Evolutionary conservation across 2,329 filamentous ascomycete species (phyloP).

Genomic region (Colletotrichum sp.): DNA sequence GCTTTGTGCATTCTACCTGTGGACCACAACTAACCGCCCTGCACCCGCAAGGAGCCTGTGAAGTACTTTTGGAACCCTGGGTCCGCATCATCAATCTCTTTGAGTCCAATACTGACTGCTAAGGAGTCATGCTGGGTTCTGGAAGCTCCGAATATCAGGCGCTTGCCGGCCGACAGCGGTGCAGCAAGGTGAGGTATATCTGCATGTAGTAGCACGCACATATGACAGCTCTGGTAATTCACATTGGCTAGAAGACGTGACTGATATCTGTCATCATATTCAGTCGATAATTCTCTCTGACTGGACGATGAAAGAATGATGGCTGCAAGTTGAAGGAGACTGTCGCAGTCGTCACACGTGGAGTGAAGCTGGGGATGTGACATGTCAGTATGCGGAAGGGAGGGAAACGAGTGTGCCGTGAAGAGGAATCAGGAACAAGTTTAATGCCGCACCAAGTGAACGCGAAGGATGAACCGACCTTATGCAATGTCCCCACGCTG

Average conservation of each 20-base stretch:
- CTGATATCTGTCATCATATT: background rate
- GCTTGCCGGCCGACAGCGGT: background rate
- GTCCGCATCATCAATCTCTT: background rate
- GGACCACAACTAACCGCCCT: background rate
- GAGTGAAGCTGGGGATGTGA: background rate
- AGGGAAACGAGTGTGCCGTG: background rate
- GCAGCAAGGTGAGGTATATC: background rate
- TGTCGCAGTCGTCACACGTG: background rate
- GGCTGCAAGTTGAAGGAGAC: background rate
- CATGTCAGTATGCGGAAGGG: background rate
- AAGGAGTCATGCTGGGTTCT: background rate
- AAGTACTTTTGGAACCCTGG: background rate
- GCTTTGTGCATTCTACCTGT: background rate
- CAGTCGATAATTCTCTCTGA: background rate
- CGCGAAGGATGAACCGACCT: background rate
- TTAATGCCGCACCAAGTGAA: background rate
- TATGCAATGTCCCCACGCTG: background rate
- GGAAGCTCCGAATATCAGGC: background rate
- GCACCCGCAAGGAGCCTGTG: background rate
- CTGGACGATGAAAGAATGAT: background rate
- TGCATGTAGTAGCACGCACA: background rate
- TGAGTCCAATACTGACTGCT: background rate
- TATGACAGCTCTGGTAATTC: background rate
- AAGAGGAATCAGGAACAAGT: background rate
- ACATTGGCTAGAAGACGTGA: background rate